Base-by-base conservation (phyloP, 2,329 filamentous ascomycete genomes). In the Clonostachys rhizophaga region DNA sequence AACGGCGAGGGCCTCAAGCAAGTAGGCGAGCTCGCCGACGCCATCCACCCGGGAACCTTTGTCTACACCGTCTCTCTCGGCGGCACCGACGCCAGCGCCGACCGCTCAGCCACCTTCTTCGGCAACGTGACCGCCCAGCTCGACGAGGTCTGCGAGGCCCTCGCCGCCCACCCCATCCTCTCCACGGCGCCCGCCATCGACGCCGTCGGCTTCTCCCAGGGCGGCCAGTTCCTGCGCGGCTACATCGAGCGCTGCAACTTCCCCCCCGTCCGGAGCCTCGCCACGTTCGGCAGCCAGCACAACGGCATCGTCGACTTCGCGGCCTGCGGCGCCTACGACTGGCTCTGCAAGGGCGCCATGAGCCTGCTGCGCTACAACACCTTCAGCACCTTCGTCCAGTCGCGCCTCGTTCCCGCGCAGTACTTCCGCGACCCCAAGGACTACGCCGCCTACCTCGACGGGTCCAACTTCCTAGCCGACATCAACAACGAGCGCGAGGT, bases 171-270 rank as follows among this genome's bases (percentile, higher is more conserved):
- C 62, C 86, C 86, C 1, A 88, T 95, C 64, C 80, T 96, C 14
- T 86, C 86, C 48, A 88, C 86, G 7, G 88, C 89, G 1, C 87
- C 88, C 0, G 89, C 86, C 52, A 77, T 96, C 61, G 94, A 97
- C 67, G 92, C 91, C 34, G 71, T 99, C 35, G 94, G 94, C 30
- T 96, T 99, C 74, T 94, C 88, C 13, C 94, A 99, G 67, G 94
- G 94, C 52, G 94, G 94, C 2, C 89, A 96, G 65, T 96, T 99
- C 71, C 79, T 99, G n/a, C 84, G 94, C 49, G 94, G 79, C 20
- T 91, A 95, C 64, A 75, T 96, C 53, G 84, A 99, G 75, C 81
- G 89, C 40, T 99, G 94, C 75, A 94, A 91, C 64, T 60, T 58
- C 34, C 85, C 90, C 0, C 84, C 81, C 5, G 80, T 96, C 12